Percentiles rank a stretch among this genome's conserved stretches.
Conservation (phyloP, 2,329 filamentous ascomycete genomes). For the Pestalotiopsis sp. region DNA sequence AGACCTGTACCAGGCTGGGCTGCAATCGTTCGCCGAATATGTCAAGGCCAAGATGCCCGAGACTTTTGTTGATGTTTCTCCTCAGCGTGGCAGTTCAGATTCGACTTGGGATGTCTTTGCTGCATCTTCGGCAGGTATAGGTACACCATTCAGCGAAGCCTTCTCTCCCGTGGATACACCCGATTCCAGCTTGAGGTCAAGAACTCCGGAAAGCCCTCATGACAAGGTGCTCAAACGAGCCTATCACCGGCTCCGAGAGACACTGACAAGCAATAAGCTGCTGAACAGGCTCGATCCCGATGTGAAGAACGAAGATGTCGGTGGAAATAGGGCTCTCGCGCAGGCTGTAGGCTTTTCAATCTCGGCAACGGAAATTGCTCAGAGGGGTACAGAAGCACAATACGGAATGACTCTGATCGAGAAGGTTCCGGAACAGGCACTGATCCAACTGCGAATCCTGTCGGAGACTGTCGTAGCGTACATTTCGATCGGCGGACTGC, state of each 20-base stretch:
- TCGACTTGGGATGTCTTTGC: conserved; percentile 42
- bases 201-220: conserved; percentile 38
- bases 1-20: conserved; percentile 22
- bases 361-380: conserved; percentile 85
- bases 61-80: conserved; percentile 41
- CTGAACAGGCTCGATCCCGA: conserved; percentile 25
- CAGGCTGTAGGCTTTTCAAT: conserved; percentile 81
- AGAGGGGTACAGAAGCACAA: conserved; percentile 79
- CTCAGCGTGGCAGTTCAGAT: conserved; percentile 38
- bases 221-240: conserved; percentile 58
- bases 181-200: conserved; percentile 35
- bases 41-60: conserved; percentile 39
- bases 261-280: conserved; percentile 58
- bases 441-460: conserved; percentile 86
- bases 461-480: conserved; percentile 89
- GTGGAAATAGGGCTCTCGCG: conserved; percentile 61
- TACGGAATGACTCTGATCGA: conserved; percentile 77
- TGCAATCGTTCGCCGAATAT: conserved; percentile 41
- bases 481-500: conserved; percentile 73
- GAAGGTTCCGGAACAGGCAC: conserved; percentile 78
- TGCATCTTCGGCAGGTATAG: conserved; percentile 34
- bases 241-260: conserved; percentile 63
- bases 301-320: conserved; percentile 46
- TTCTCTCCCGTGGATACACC: conserved; percentile 42
- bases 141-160: conserved; percentile 45